These are phyloP conservation scores for Echinosophora koreensis DNA, from an alignment of 306 rosid genomes.

Conservation along the genomic window DNA sequence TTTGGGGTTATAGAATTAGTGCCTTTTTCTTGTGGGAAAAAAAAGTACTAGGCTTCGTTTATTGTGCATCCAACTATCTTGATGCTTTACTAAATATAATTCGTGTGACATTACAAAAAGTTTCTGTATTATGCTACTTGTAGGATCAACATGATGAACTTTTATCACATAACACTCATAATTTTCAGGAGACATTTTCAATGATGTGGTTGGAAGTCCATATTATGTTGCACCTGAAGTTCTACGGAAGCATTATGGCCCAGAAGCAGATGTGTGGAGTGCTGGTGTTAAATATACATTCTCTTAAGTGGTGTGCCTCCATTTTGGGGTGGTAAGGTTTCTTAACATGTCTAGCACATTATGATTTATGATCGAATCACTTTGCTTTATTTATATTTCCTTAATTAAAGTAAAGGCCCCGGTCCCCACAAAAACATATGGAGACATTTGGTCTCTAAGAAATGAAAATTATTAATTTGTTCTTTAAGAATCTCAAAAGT, in stretches of 20 bases:
- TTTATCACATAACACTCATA: conserved; percentile 40
- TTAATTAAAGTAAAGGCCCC: no score
- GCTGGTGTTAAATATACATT: conserved; percentile 88
- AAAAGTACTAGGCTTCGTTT: no score
- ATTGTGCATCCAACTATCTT: not conserved
- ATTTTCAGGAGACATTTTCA: conserved; percentile 72
- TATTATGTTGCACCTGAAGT: conserved; percentile 95
- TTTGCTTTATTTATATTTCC: conserved; percentile 5
- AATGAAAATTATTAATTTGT: no score
- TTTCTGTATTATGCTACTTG: conserved; percentile 2
- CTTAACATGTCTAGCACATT: conserved; percentile 22
- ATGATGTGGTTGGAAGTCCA: conserved; percentile 94
- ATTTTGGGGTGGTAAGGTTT: conserved; percentile 86
- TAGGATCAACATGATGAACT: conserved; percentile 18
- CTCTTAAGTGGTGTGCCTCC: conserved; percentile 97
- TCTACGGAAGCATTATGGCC: conserved; percentile 73
- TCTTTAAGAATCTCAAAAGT: no score
- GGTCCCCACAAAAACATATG: no score
- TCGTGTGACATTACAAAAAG: conserved; percentile 6
- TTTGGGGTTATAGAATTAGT: conserved; percentile 8
- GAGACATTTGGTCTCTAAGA: no score
- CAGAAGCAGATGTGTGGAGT: conserved; percentile 94
- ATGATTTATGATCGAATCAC: conserved; percentile 10
- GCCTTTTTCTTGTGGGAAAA: not conserved
- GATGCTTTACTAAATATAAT: conserved; percentile 10